Evolutionary conservation across 2,329 filamentous ascomycete genomes (phyloP), one percentile per base, ranked within the genome.

Genomic region (Epichloe uncinata): DNA sequence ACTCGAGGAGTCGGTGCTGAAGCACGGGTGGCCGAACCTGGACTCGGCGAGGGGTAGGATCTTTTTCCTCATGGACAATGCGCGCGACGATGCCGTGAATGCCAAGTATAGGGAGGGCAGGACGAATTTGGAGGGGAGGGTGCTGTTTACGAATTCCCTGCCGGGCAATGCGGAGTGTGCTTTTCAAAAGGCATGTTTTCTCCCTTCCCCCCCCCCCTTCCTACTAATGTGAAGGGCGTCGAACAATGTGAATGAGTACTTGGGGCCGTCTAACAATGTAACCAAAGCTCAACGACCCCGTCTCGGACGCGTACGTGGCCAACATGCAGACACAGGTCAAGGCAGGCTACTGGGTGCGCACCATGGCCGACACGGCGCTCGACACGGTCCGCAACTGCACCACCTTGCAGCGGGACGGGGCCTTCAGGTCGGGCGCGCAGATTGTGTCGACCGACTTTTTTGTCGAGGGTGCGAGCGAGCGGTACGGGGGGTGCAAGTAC

Each of bases 1-100:
- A 0, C 66, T 76, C 12, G 73, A 75, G 54, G 54, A 71, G 52
- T 69, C 67, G 4, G 61, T 75, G 1, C 59, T 75, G n/a, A 53
- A 61, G 44, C 50, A 68, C 48, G 73, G 73, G n/a, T 75, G 73
- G 72, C 73, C 73, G 0, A 65, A 66, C 12, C 62, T 76, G 2
- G 63, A 69, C 3, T 63, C 65, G 2, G 66, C 68, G 0, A 60
- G 71, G 11, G 72, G 72, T 4, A 65, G 68, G 33, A 66, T 75
- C 56, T 63, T 74, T 52, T 75, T 75, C 62, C 67, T 69, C 54
- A 73, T 75, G 62, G 73, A 75, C 57, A 74, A 75, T 55, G 68
- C 69, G 30, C 68, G 69, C 0, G 65, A 66, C 15, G 58, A 64
- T 16, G 60, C 54, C 35, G 60, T 68, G 3, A 66, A 69, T 37